Evolutionary conservation across 2,329 filamentous ascomycete genomes (phyloP), one percentile per base, ranked within the genome.

Genomic region (Arthrocladium fulminans): DNA sequence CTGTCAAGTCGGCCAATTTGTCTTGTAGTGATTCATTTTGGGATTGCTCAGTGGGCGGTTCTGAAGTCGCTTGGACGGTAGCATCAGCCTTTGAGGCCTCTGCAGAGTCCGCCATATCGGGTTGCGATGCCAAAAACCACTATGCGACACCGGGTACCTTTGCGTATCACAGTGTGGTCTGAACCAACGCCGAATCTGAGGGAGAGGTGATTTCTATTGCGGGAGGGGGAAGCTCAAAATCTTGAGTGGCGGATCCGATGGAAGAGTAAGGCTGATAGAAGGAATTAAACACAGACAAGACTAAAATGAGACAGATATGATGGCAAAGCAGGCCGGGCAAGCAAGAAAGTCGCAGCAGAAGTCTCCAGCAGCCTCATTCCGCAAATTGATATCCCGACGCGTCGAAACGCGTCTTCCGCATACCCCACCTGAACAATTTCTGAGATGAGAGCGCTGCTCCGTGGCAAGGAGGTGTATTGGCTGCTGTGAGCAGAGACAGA

Each of bases 1-100:
- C 84, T 61, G 80, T 83, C 55, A 96, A 76, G 63, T 94, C 84
- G 53, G 83, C 80, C 39, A 94, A 76, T 32, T 81, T 82, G 51
- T 84, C 79, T 63, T 75, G 80, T 2, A 48, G 20, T 6, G 52
- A 38, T 41, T 34, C 20, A 19, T 54, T 41, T 24, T 50, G 44
- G 8, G 40, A 15, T 15, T 25, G 8, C 8, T 41, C 38, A 6
- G 9, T 8, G 9, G 8, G 35, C 17, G 35, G 35, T 38, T 10
- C 8, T 10, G 9, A 10, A 8, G 35, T 29, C 20, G 29, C n/a
- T 10, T 43, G 15, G 29, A 10, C 17, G n/a, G 29, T 19, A 9
- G 9, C 29, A 3, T 15, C 43, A 32, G 5, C 17, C 22, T 39
- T 29, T 7, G 32, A 15, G 13, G 13, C 32, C 13, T 35, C 32